A percentile compares a stretch with the other conserved stretches of the same genome.
phyloP scores from a whole-genome alignment of 345 rosid genomes.

The Arabis hirsuta region DNA sequence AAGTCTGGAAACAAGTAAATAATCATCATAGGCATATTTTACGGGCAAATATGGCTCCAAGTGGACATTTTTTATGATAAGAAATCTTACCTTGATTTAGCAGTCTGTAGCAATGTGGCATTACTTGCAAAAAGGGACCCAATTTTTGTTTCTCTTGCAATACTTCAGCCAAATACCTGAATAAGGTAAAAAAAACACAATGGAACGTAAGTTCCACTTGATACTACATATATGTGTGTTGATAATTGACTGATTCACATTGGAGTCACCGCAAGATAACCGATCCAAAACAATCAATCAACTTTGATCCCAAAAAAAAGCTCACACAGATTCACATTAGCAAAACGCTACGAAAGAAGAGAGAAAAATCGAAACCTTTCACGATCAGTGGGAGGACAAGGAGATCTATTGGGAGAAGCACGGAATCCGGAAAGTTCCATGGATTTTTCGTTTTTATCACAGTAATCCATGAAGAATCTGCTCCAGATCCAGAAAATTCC shows the following conservation, averaged over 20 bases:
- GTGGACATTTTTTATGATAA: background rate
- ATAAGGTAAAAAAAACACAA: background rate
- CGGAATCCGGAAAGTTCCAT: conserved; percentile 62
- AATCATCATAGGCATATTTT: background rate
- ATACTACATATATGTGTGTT: background rate
- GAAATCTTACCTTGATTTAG: conserved; percentile 66
- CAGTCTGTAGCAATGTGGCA: conserved; percentile 75
- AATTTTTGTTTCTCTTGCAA: conserved; percentile 84
- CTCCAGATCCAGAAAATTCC: conserved; percentile 24
- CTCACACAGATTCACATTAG: background rate
- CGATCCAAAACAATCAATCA: conserved; percentile 15
- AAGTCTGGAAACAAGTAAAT: background rate
- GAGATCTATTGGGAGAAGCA: conserved; percentile 85
- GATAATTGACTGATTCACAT: background rate
- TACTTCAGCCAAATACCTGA: conserved; percentile 85
- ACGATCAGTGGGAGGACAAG: conserved; percentile 71
- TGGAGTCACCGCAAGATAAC: conserved; percentile 2
- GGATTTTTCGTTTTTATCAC: too few species aligned
- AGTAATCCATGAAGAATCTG: conserved; percentile 82
- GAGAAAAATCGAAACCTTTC: conserved; percentile 59
- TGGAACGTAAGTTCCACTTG: background rate
- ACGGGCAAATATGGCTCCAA: background rate
- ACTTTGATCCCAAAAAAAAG: conserved; percentile 19
- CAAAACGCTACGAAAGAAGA: background rate
- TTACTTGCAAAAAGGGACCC: conserved; percentile 75